Base-by-base conservation (phyloP, 2,329 filamentous ascomycete genomes). In the Parascedosporium putredinis region DNA sequence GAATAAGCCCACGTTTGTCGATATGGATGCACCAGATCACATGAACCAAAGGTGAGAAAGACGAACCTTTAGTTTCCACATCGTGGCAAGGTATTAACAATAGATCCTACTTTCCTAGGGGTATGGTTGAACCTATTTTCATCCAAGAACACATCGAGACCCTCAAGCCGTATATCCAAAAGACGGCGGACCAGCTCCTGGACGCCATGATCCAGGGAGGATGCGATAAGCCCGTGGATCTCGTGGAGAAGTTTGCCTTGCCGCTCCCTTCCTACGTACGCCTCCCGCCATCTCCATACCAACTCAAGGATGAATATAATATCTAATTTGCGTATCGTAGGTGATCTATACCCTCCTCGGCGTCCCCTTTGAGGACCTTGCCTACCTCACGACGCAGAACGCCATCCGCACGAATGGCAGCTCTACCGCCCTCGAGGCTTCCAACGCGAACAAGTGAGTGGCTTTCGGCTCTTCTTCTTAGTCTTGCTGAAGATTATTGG, bases 331-430 rank as follows among this genome's bases (percentile, higher is more conserved):
- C 45, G 0, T 18, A 10, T 12, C 5, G 4, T 22, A 70, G 69
- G 71, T 72, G 51, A 74, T 74, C 51, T 75, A 75, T 56, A 68
- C 66, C 10, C 69, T 75, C 23, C 65, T 75, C 3, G 72, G 72
- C 3, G 68, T 74, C 3, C 70, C 72, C 0, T 67, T 72, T 45
- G 61, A 68, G 5, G 71, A 74, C 45, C 63, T 74, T 12, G 62
- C 64, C n/a, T 69, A 66, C 36, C 60, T 74, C 14, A 74, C 70
- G 0, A 56, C 66, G n/a, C 67, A 72, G 53, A 69, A 68, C 33
- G 67, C 70, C 1, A 66, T 74, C 45, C 66, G 71, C 1, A 69
- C 62, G 29, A 74, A 71, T 42, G 72, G 71, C 1, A 74, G 70
- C 31, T 64, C 63, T 2, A 75, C 69, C 0, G 70, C 71, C 1